A percentile compares a stretch with the other conserved stretches of the same genome.
phyloP scores from a whole-genome alignment of 2,329 filamentous ascomycete genomes.

The Talaromyces rugulosus region DNA sequence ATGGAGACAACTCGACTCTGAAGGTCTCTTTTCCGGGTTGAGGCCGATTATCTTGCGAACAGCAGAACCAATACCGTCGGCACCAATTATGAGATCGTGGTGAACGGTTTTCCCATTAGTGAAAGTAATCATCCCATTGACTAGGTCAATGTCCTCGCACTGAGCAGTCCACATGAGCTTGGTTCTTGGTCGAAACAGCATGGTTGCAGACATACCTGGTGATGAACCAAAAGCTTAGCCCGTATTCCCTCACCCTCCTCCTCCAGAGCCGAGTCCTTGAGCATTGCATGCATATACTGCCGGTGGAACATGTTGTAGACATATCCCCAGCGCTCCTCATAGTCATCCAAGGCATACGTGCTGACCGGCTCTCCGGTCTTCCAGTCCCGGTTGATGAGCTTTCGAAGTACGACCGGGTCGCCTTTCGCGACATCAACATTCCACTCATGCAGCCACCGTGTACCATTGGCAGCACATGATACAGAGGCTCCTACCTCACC shows the following conservation, averaged over 20 bases:
- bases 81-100: constrained; percentile 61
- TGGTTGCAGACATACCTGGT: constrained; percentile 35
- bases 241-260: constrained; percentile 53
- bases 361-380: constrained; percentile 63
- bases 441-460: constrained; percentile 67
- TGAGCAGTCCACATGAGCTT: not conserved
- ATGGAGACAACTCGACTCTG: constrained; percentile 60
- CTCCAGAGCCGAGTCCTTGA: constrained; percentile 55
- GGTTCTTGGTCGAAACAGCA: not conserved
- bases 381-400: constrained; percentile 68
- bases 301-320: constrained; percentile 68
- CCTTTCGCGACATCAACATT: constrained; percentile 60
- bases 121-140: constrained; percentile 50
- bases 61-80: constrained; percentile 65
- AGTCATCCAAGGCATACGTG: constrained; percentile 61
- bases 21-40: constrained; percentile 54
- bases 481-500: constrained; percentile 66
- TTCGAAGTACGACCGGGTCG: constrained; percentile 61
- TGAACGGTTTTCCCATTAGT: constrained; percentile 46
- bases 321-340: constrained; percentile 62
- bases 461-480: constrained; percentile 66
- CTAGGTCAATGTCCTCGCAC: constrained; percentile 48
- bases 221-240: constrained; percentile 53
- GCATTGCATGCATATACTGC: constrained; percentile 64
- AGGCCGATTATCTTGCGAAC: constrained; percentile 63